Base-by-base conservation (phyloP, 495 filamentous ascomycete genomes). In the Hyaloscypha bicolor region DNA sequence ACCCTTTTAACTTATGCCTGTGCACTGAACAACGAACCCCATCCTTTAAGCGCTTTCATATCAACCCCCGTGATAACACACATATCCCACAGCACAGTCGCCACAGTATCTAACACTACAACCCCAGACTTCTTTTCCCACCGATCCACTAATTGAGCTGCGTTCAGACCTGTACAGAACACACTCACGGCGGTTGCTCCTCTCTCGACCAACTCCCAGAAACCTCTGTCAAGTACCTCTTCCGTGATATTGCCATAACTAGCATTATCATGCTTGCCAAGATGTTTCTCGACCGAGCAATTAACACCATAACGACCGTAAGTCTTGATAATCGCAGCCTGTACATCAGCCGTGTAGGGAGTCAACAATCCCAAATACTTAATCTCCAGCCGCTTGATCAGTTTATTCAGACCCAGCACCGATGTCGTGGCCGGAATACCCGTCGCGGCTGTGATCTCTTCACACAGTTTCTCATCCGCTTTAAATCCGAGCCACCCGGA, bases 261-360 rank as follows among this genome's bases (percentile, higher is more conserved):
- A 25, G 51, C 51, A 53, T 53, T 53, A n/a, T 53, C 51, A 53
- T n/a, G 51, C 16, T 53, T 25, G 51, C 51, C 51, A 53, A 53
- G 51, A 53, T 53, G 51, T 16, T 53, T 53, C 19, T 53, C 51
- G 16, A 53, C 16, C 16, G 51, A 53, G 51, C 51, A 53, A 16
- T 53, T n/a, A 53, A 53, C 51, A 12, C 51, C 51, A 6, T 11
- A 53, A 25, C 51, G 9, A 53, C 16, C 3, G 22, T 53, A 53
- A n/a, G 6, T 53, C 22, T 53, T 53, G 6, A 53, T n/a, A 53
- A 53, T 53, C 51, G 51, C 16, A 25, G 51, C 51, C 22, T 53
- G 51, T 25, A 53, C 51, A 25, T 53, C 51, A 6, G 9, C 4
- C 51, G 51, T 53, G 4, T 53, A 53, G 6, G 51, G 51, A 1